Evolutionary conservation across 2,329 filamentous ascomycete species (phyloP).

Genomic region (Xylariomycetidae sp.): DNA sequence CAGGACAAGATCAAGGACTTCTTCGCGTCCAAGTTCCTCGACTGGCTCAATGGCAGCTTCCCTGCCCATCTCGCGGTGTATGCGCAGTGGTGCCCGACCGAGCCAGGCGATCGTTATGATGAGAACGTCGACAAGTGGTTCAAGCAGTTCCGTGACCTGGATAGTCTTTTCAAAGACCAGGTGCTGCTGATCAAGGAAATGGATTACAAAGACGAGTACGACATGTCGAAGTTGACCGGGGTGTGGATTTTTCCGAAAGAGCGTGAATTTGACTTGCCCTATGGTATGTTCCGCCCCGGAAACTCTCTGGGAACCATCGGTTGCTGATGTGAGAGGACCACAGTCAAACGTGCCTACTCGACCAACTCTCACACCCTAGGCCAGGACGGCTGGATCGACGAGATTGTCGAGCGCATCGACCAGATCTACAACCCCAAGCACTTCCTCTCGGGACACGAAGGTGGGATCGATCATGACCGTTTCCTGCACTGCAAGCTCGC

Average conservation of each 20-base stretch:
- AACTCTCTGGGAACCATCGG: no score
- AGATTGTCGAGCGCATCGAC: slow-evolving; percentile 31
- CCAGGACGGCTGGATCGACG: slow-evolving; percentile 33
- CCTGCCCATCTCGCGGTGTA: no score
- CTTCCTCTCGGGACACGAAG: no score
- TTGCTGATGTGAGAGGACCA: no score
- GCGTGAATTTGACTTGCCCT: slow-evolving; percentile 42
- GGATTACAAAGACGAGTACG: no score
- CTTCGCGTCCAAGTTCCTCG: no score
- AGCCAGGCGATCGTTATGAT: no score
- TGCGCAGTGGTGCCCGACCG: slow-evolving; percentile 41
- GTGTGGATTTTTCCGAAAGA: slow-evolving; percentile 40
- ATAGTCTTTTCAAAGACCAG: slow-evolving; percentile 28
- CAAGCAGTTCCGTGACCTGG: slow-evolving; percentile 29
- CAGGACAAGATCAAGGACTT: slow-evolving; percentile 31
- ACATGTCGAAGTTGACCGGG: slow-evolving; percentile 39
- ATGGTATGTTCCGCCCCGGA: no score
- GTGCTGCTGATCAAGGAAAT: no score
- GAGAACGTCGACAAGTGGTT: slow-evolving; percentile 29
- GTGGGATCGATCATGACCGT: no score
- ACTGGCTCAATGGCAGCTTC: slow-evolving; percentile 35
- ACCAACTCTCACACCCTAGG: slow-evolving; percentile 36
- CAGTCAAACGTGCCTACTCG: slow-evolving; percentile 39
- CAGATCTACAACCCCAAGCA: slow-evolving; percentile 29
- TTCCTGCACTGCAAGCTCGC: slow-evolving; percentile 38